Base-by-base conservation (phyloP, 495 filamentous ascomycete genomes). In the Penicillium goetzii region DNA sequence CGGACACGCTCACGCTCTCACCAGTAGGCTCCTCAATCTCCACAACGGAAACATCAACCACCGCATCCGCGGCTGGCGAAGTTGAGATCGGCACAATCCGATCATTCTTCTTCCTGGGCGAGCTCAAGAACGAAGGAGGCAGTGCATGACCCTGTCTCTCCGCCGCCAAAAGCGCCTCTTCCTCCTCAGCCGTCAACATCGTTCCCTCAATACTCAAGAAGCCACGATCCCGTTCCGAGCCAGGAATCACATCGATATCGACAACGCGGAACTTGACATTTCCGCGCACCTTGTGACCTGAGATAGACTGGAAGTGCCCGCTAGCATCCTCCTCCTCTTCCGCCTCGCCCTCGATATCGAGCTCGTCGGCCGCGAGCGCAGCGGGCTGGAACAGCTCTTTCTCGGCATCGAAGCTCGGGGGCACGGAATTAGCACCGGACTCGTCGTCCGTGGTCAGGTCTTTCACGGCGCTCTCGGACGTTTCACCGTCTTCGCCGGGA, bases 201-300 rank as follows among this genome's bases (percentile, higher is more conserved):
- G 87, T 90, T 6, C 89, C 90, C 68, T 89, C 86, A 56, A 92
- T 88, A 61, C 83, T 87, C 65, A 91, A 64, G 69, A 90, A 88
- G 0, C 86, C 83, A 58, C 77, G 79, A 60, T 88, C 84, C 55
- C 82, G 77, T 60, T 87, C 83, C 32, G 81, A 80, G 34, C 81
- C 83, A 2, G 84, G 76, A 60, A 82, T 82, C 21, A 84, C 80
- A 66, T 91, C 88, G 56, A 90, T 77, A 65, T 88, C 84, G 21
- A 82, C 81, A 21, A 93, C 85, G 55, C 81, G 76, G 67, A 92
- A 92, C 12, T 74, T 74, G 26, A 92, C 61, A 45, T 81, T 74
- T 0, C 87, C 88, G 43, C 83, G 83, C 45, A 92, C 80, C 61
- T 79, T 85, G 61, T 85, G 80, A 3, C 88, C 89, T 14, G 83